Evolutionary conservation across 371 early-diverging fungal species (phyloP), one percentile per base, ranked within the genome.

Genomic region (Rhizopus arrhizus): DNA sequence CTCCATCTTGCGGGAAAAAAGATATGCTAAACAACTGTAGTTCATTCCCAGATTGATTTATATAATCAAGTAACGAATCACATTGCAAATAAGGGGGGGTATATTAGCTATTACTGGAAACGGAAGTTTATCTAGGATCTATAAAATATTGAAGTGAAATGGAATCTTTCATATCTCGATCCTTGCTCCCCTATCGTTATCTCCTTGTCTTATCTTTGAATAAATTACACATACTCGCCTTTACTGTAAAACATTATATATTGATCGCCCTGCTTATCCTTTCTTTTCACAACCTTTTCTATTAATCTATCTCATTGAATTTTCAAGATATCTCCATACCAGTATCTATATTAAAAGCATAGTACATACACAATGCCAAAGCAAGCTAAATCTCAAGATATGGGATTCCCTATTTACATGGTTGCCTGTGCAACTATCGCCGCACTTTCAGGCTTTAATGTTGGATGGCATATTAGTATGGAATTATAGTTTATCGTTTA

Each of bases 401-500:
- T 74, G 46, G 68, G 70, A 5, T 77, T 77, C 41, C 67, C 74
- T 6, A 12, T 58, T 5, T 77, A 74, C 28, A 73, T 74, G 74
- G 68, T 68, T 58, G 41, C 50, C 12, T 77, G 77, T 64, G 77
- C 74, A 38, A 11, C 43, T 34, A 55, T 77, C 47, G 77, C 77
- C 11, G 77, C 77, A 38, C 41, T 77, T 16, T 73, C 77, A 28
- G 77, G 77, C n/a, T 69, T 77, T 38, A 71, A 73, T 31, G 74
- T 77, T 38, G 77, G 77, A 45, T 77, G 77, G 77, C 72, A 71
- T 59, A 77, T 77, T 56, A 69, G 77, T 77, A 72, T 38, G 10
- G 2, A 36, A 58, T 28, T 51, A 16, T 22, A 22, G 2, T 22
- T 42, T 31, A 50, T 8, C 29, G 16, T 43, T 48, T 38, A 29